A percentile compares a stretch with the other conserved stretches of the same genome.
Evolutionary conservation across 2,329 filamentous ascomycete species (phyloP).

Genomic region (Penicillium palitans): DNA sequence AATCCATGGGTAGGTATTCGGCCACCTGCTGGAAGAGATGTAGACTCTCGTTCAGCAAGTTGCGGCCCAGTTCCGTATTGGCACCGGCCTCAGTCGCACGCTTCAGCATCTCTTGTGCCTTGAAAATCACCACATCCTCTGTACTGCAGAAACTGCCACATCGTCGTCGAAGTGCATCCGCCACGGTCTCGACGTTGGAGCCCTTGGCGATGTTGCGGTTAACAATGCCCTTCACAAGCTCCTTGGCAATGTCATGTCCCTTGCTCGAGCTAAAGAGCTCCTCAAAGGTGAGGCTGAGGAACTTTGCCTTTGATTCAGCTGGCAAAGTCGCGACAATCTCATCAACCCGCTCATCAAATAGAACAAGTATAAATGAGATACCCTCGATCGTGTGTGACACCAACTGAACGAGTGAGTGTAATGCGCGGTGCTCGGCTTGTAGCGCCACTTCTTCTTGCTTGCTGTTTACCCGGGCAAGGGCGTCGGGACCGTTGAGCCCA

Average conservation of each 20-base stretch:
- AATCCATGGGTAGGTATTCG: constrained; percentile 74
- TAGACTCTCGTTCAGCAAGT: constrained; percentile 83
- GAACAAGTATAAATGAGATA: constrained; percentile 90
- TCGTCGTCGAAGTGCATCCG: constrained; percentile 84
- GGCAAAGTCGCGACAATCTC: constrained; percentile 81
- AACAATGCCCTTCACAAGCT: constrained; percentile 95
- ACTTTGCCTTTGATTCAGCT: constrained; percentile 65
- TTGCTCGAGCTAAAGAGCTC: constrained; percentile 75
- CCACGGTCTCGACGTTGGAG: constrained; percentile 95
- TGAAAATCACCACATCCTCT: constrained; percentile 97
- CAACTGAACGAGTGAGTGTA: constrained; percentile 80
- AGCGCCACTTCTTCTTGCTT: constrained; percentile 89
- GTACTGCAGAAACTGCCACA: constrained; percentile 98
- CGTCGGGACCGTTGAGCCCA: constrained; percentile 85
- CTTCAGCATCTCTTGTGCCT: constrained; percentile 92
- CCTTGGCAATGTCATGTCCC: constrained; percentile 87
- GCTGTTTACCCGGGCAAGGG: constrained; percentile 72
- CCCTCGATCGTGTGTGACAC: constrained; percentile 92
- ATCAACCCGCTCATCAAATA: constrained; percentile 89
- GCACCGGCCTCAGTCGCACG: constrained; percentile 75
- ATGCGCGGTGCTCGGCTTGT: constrained; percentile 89
- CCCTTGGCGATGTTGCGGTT: constrained; percentile 97
- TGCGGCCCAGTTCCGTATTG: constrained; percentile 74
- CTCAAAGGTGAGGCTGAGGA: constrained; percentile 81
- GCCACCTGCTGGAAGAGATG: constrained; percentile 87